Percentiles rank a stretch among this genome's conserved stretches.
Conservation (phyloP, 345 rosid species). For the Carallia pectinifolia region DNA sequence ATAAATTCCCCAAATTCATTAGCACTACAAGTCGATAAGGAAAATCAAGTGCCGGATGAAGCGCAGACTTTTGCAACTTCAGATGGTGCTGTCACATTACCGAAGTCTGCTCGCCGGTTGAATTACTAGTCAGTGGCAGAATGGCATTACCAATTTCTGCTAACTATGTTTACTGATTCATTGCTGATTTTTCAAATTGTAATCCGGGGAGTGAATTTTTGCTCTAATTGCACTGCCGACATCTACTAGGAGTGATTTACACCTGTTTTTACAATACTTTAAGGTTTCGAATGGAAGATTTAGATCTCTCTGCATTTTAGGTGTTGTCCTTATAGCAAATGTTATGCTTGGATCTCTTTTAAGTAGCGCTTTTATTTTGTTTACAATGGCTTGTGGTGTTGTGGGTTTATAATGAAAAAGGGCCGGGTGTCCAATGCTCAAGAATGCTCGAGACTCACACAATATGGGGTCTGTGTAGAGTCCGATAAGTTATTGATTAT, state of each 20-base stretch:
- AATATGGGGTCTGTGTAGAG: not conserved
- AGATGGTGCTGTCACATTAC: slow-evolving; percentile 3
- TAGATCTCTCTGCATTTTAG: no score
- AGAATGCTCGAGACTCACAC: no score
- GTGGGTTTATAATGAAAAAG: not conserved
- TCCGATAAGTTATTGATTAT: not conserved
- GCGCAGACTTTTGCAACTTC: slow-evolving; percentile 15
- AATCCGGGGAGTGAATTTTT: not conserved
- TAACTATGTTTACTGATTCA: not conserved
- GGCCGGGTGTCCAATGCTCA: not conserved
- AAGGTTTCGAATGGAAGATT: no score
- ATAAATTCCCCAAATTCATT: slow-evolving; percentile 14
- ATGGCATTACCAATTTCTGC: not conserved
- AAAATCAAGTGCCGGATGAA: slow-evolving; percentile 24
- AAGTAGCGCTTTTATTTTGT: not conserved
- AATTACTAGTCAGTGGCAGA: slow-evolving; percentile 9
- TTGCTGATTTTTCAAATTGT: not conserved
- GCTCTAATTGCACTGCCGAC: not conserved
- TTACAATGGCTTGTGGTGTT: not conserved
- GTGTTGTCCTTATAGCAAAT: no score
- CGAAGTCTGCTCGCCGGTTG: slow-evolving; percentile 16
- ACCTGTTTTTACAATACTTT: not conserved
- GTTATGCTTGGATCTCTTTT: no score
- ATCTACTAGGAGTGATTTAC: not conserved
- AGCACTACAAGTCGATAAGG: slow-evolving; percentile 17